phyloP scores from a whole-genome alignment of 129 eudicot genomes.

The Artemisia annua region DNA sequence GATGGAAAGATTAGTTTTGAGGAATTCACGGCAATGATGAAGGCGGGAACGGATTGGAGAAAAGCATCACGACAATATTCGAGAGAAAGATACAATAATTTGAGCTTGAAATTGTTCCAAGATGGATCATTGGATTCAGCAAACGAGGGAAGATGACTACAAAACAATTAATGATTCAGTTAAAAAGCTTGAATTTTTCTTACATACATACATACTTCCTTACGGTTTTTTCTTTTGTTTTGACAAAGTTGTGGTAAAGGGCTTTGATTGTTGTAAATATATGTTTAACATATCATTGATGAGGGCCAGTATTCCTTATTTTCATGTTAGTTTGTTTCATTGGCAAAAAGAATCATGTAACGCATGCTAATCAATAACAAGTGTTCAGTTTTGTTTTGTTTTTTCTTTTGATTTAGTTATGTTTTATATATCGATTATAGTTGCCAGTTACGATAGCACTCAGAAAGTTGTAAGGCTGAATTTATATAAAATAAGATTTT shows the following conservation, averaged over 20 bases:
- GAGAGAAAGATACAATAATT: slow-evolving; percentile 73
- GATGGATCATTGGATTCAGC: slow-evolving; percentile 60
- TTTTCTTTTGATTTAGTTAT: background rate
- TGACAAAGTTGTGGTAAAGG: slow-evolving; percentile 29
- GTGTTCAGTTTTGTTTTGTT: background rate
- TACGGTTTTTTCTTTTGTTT: slow-evolving; percentile 17
- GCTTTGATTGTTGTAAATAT: slow-evolving; percentile 37
- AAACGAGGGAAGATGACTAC: slow-evolving; percentile 42
- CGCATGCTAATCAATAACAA: slow-evolving; percentile 32
- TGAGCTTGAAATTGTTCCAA: slow-evolving; percentile 73
- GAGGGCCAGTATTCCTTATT: slow-evolving; percentile 24
- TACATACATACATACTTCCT: background rate
- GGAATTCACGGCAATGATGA: slow-evolving; percentile 92
- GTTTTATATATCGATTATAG: background rate
- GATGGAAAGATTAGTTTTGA: slow-evolving; percentile 88
- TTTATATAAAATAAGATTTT: too few relatives aligned
- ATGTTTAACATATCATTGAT: slow-evolving; percentile 29
- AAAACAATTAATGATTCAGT: slow-evolving; percentile 15
- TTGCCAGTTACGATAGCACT: too few relatives aligned
- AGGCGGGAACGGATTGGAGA: slow-evolving; percentile 98
- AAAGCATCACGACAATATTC: slow-evolving; percentile 96
- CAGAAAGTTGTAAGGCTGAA: too few relatives aligned
- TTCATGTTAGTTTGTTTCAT: slow-evolving; percentile 16
- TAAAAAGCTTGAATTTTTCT: slow-evolving; percentile 5
- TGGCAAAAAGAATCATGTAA: slow-evolving; percentile 32